These are phyloP conservation scores for Colletotrichum limetticola DNA, from an alignment of 2,329 filamentous ascomycete genomes.

Conservation along the genomic window DNA sequence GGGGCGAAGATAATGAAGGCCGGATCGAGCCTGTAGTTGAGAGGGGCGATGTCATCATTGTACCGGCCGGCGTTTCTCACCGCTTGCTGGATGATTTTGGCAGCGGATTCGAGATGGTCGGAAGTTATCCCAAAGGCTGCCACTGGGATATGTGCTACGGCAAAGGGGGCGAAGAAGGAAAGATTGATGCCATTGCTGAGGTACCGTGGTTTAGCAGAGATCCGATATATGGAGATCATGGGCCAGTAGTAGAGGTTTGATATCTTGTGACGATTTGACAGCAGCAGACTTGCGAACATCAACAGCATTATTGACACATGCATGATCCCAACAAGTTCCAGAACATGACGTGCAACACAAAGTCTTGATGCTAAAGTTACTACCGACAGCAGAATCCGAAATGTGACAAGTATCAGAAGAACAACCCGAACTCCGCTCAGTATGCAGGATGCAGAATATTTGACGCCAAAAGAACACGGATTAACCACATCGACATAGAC, in stretches of 20 bases:
- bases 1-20: slow-evolving; percentile 69
- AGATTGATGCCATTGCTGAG: slow-evolving; percentile 43
- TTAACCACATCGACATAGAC: background rate
- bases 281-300: background rate
- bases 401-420: background rate
- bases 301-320: slow-evolving; percentile 29
- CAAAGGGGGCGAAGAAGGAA: slow-evolving; percentile 62
- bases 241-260: slow-evolving; percentile 13
- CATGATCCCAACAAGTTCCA: background rate
- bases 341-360: background rate
- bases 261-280: background rate
- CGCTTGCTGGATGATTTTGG: slow-evolving; percentile 66
- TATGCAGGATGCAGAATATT: background rate
- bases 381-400: background rate
- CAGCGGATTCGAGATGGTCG: slow-evolving; percentile 73
- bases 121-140: slow-evolving; percentile 67
- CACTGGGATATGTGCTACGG: slow-evolving; percentile 82
- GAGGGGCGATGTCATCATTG: slow-evolving; percentile 71
- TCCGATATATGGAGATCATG: slow-evolving; percentile 37
- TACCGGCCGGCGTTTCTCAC: slow-evolving; percentile 75
- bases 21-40: slow-evolving; percentile 65
- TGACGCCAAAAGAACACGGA: background rate
- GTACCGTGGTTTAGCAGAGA: slow-evolving; percentile 36
- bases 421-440: background rate
- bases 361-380: background rate